Evolutionary conservation across 2,329 filamentous ascomycete species (phyloP).

Genomic region (Calycina marina): DNA sequence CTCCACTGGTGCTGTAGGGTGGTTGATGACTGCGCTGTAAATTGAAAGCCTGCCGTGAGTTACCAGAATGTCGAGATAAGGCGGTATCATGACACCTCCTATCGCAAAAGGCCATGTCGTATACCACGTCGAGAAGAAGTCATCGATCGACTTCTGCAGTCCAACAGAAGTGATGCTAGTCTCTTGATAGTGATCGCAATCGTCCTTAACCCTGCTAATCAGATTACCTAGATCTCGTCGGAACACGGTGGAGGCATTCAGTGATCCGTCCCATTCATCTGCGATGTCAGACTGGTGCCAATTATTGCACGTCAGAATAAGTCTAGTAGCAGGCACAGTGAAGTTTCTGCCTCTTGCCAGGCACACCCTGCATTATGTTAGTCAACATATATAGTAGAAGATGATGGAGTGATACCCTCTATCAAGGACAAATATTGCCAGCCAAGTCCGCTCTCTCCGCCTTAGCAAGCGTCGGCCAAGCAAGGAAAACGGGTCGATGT

Average conservation of each 20-base stretch:
- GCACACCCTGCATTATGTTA: conserved; percentile 35
- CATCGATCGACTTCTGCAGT: conserved; percentile 46
- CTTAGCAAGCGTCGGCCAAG: conserved; percentile 46
- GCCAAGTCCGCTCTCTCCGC: conserved; percentile 53
- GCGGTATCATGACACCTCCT: conserved; percentile 43
- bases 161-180: conserved; percentile 28
- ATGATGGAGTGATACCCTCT: conserved; percentile 33
- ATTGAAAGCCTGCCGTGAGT: conserved; percentile 62
- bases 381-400: conserved; percentile 10
- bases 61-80: conserved; percentile 62
- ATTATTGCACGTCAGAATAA: conserved; percentile 51
- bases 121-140: conserved; percentile 52
- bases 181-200: conserved; percentile 42
- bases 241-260: conserved; percentile 57
- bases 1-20: conserved; percentile 53
- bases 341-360: conserved; percentile 55
- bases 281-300: conserved; percentile 52
- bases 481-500: conserved; percentile 45
- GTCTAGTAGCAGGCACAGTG: conserved; percentile 49
- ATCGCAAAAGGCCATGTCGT: conserved; percentile 45
- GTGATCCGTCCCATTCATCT: conserved; percentile 53
- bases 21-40: conserved; percentile 61
- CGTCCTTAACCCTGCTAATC: conserved; percentile 39
- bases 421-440: conserved; percentile 58
- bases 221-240: conserved; percentile 48